Conservation (phyloP, 176 grass and related monocot species). For the Secale cereale region DNA sequence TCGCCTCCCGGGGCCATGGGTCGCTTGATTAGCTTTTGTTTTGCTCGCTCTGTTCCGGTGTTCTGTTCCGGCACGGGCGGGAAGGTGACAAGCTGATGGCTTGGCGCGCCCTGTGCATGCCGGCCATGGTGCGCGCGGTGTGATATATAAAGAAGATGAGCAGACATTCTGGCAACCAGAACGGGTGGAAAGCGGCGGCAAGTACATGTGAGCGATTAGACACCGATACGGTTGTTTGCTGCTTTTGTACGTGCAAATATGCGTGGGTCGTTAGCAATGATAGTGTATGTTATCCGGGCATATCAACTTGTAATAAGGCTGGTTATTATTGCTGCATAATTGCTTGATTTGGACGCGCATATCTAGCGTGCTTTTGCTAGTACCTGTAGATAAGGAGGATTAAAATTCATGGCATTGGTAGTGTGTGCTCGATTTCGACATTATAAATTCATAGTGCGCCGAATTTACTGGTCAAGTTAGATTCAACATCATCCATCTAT, state of each 20-base stretch:
- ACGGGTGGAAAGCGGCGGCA: background rate
- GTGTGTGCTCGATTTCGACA: background rate
- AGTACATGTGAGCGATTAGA: too few relatives aligned
- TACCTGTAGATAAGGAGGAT: conserved; percentile 1
- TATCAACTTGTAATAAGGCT: conserved; percentile 25
- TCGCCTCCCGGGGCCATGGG: conserved; percentile 8
- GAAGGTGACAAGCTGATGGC: conserved; percentile 9
- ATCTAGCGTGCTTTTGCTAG: conserved; percentile 7
- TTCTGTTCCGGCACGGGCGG: background rate
- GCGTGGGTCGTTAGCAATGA: background rate
- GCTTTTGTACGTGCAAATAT: background rate
- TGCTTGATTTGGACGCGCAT: conserved; percentile 5
- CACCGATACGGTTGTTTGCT: conserved; percentile 20
- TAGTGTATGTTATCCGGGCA: conserved; percentile 20
- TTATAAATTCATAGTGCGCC: background rate
- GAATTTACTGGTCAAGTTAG: background rate
- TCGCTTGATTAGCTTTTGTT: background rate
- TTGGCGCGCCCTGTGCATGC: background rate
- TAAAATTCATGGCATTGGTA: background rate
- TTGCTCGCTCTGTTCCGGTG: background rate
- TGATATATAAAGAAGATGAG: conserved; percentile 19
- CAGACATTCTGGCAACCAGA: background rate
- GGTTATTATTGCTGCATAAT: background rate
- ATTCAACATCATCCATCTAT: background rate
- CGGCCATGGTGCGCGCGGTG: background rate